phyloP scores from a whole-genome alignment of 345 rosid genomes.

The Moricandia moricandioides region DNA sequence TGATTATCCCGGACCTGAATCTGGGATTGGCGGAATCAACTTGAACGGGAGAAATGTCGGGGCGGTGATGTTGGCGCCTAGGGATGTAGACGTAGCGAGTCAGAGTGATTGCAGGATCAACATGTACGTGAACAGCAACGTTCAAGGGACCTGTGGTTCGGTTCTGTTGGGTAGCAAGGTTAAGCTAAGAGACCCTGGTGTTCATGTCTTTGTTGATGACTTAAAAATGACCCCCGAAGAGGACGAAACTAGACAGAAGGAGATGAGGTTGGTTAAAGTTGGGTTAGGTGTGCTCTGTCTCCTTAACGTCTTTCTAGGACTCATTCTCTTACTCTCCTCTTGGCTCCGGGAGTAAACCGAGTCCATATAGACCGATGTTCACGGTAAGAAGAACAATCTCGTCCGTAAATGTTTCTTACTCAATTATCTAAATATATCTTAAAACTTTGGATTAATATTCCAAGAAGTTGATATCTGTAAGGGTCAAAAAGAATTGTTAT shows the following conservation, averaged over 20 bases:
- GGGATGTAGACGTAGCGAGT: conserved; percentile 35
- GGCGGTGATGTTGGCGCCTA: conserved; percentile 51
- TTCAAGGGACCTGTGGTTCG: conserved; percentile 51
- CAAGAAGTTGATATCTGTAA: not conserved
- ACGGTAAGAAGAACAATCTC: not conserved
- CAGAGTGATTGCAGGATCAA: conserved; percentile 50
- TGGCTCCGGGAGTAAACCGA: conserved; percentile 1
- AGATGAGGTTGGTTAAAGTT: conserved; percentile 23
- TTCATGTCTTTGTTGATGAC: conserved; percentile 31
- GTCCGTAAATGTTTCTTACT: conserved; percentile 6
- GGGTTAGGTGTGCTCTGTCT: conserved; percentile 32
- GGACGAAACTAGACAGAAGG: not conserved
- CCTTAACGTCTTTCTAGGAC: conserved; percentile 21
- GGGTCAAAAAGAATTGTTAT: not conserved
- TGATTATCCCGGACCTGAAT: conserved; percentile 5
- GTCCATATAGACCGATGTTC: conserved; percentile 9
- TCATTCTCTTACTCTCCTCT: conserved; percentile 17
- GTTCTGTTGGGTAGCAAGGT: conserved; percentile 45
- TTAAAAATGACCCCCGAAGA: conserved; percentile 7
- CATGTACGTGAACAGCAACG: conserved; percentile 56
- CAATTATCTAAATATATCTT: not conserved
- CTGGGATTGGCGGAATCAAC: conserved; percentile 22
- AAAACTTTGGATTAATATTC: not conserved
- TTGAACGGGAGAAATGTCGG: conserved; percentile 62
- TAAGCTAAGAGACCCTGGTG: conserved; percentile 50